phyloP scores from a whole-genome alignment of 805 yeast genomes.

The Candida sakaeoensis region DNA sequence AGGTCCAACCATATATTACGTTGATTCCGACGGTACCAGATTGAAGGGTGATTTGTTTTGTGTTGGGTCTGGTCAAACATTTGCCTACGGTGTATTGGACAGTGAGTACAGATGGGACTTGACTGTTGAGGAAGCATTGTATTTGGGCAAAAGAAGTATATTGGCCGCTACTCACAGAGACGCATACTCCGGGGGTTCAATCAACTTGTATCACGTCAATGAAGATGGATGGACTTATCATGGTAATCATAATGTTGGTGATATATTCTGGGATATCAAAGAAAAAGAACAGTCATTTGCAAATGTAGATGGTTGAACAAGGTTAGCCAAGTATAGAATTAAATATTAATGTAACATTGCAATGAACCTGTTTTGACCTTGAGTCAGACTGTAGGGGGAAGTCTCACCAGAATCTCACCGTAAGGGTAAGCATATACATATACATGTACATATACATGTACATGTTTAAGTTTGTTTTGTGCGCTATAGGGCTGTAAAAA shows the following conservation, averaged over 20 bases:
- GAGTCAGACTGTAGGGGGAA: too few relatives aligned
- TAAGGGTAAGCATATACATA: too few relatives aligned
- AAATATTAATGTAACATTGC: too few relatives aligned
- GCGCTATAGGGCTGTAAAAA: background rate
- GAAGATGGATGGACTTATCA: slow-evolving; percentile 94
- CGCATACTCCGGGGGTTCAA: slow-evolving; percentile 96
- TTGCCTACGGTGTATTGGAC: slow-evolving; percentile 97
- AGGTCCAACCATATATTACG: slow-evolving; percentile 93
- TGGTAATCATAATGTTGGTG: slow-evolving; percentile 91
- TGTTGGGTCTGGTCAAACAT: slow-evolving; percentile 99
- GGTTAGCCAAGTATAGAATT: background rate
- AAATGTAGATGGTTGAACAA: slow-evolving; percentile 57
- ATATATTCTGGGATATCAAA: slow-evolving; percentile 87
- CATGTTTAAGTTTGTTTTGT: too few relatives aligned
- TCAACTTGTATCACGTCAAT: slow-evolving; percentile 88
- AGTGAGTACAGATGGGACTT: slow-evolving; percentile 90
- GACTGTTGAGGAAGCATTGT: slow-evolving; percentile 87
- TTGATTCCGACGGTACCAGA: slow-evolving; percentile 96
- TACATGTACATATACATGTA: too few relatives aligned
- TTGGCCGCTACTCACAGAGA: slow-evolving; percentile 98
- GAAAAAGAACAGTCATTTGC: slow-evolving; percentile 85
- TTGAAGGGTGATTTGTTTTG: slow-evolving; percentile 91
- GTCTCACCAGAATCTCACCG: too few relatives aligned
- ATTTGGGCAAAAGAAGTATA: slow-evolving; percentile 91
- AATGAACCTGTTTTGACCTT: too few relatives aligned